These are phyloP conservation scores for Pseudonectria buxi DNA, from an alignment of 2,329 filamentous ascomycete species.

Conservation along the genomic window DNA sequence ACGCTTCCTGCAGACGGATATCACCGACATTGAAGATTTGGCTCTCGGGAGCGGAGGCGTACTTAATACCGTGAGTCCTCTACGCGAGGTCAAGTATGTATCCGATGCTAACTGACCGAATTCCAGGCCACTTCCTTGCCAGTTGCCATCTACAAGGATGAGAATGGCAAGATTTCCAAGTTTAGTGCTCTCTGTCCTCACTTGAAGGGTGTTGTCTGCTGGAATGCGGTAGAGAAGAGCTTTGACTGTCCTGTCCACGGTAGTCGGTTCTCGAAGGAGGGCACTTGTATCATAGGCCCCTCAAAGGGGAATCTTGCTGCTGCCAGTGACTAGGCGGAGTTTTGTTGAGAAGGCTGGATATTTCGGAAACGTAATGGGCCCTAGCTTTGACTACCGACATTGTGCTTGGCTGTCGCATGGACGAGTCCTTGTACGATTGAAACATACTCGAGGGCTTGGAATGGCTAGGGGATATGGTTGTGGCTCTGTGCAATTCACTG, in stretches of 20 bases:
- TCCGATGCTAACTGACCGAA: background rate
- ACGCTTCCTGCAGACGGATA: constrained; percentile 45
- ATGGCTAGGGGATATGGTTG: no score
- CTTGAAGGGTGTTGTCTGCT: constrained; percentile 48
- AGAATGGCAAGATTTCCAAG: constrained; percentile 41
- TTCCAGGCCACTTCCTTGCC: constrained; percentile 32
- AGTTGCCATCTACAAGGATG: constrained; percentile 50
- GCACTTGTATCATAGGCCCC: constrained; percentile 12
- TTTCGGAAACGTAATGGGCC: no score
- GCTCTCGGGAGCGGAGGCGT: constrained; percentile 43
- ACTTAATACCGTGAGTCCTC: constrained; percentile 34
- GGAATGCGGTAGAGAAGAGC: constrained; percentile 46
- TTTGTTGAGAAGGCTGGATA: no score
- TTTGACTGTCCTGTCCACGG: constrained; percentile 48
- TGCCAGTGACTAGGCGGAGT: no score
- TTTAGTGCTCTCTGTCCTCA: constrained; percentile 51
- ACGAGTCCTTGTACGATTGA: no score
- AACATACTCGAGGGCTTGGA: no score
- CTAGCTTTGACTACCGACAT: no score
- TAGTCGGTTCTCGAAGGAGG: constrained; percentile 26
- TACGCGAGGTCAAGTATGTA: no score
- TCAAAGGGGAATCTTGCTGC: constrained; percentile 4
- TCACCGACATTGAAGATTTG: constrained; percentile 50
- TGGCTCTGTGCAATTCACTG: no score
- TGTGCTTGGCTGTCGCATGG: no score